phyloP scores from a whole-genome alignment of 2,329 filamentous ascomycete genomes.

The Fusarium sp. region DNA sequence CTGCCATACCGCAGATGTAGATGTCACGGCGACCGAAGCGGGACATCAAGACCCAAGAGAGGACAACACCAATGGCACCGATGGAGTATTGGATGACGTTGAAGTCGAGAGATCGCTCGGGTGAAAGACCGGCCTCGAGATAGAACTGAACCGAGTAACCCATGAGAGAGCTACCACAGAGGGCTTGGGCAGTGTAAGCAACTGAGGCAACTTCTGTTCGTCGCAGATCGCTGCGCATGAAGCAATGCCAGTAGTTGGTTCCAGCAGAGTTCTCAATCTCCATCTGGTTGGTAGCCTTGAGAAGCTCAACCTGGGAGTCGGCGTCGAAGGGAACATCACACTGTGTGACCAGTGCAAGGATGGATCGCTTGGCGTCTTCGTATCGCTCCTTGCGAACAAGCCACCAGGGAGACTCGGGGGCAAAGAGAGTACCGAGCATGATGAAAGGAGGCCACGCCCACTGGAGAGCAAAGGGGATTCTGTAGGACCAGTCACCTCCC shows the following conservation, averaged over 20 bases:
- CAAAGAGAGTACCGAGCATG: conserved; percentile 61
- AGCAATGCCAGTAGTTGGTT: conserved; percentile 33
- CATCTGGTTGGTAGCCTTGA: conserved; percentile 27
- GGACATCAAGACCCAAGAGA: conserved; percentile 26
- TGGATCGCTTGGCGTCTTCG: conserved; percentile 54
- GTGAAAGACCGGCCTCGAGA: conserved; percentile 13
- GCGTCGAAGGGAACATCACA: conserved; percentile 21
- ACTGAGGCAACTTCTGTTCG: conserved; percentile 22
- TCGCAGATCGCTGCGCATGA: conserved; percentile 27
- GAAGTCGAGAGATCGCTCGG: conserved; percentile 16
- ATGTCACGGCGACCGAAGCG: conserved; percentile 22
- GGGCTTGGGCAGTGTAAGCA: conserved; percentile 17
- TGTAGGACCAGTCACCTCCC: conserved; percentile 60
- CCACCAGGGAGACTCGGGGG: conserved; percentile 66
- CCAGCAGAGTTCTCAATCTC: conserved; percentile 31
- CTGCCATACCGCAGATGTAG: conserved; percentile 12
- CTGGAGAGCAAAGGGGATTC: conserved; percentile 63
- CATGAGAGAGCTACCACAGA: conserved; percentile 25
- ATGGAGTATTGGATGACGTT: conserved; percentile 28
- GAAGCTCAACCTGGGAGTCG: conserved; percentile 64
- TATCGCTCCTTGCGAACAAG: conserved; percentile 58
- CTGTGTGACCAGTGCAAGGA: conserved; percentile 38
- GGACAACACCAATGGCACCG: conserved; percentile 13
- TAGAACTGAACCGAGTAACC: conserved; percentile 27
- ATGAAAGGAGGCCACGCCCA: conserved; percentile 61